These are phyloP conservation scores for Cryptococcus floricola DNA, from an alignment of 1,284 basidiomycete species.

Conservation along the genomic window DNA sequence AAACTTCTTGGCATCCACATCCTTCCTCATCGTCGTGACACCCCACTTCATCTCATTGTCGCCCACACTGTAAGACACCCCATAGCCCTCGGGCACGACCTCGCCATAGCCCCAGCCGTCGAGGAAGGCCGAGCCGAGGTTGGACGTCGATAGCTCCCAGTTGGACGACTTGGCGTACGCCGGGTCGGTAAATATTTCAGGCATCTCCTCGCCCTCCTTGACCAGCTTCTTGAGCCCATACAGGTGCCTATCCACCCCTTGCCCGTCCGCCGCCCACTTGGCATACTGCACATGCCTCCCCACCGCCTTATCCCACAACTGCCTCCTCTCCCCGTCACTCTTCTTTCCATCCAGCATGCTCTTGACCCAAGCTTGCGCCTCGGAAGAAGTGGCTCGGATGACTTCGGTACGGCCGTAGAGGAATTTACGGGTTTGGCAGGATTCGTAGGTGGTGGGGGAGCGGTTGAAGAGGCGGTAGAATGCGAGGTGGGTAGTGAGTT, in stretches of 20 bases:
- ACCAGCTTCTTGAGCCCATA: constrained; percentile 88
- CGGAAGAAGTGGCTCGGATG: constrained; percentile 76
- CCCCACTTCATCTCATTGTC: constrained; percentile 87
- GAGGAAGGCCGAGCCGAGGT: constrained; percentile 76
- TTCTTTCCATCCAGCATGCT: constrained; percentile 66
- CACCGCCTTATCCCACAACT: constrained; percentile 73
- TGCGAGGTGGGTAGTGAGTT: constrained; percentile 93
- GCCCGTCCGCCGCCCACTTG: constrained; percentile 84
- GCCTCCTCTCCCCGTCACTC: constrained; percentile 61
- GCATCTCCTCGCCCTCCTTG: constrained; percentile 68
- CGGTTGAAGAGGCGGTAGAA: constrained; percentile 81
- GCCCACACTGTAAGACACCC: constrained; percentile 87
- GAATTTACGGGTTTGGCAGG: constrained; percentile 90
- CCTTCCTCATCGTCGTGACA: constrained; percentile 63
- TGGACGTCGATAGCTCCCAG: constrained; percentile 91
- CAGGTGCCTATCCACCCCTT: constrained; percentile 92
- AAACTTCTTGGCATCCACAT: constrained; percentile 54
- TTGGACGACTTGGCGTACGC: constrained; percentile 69
- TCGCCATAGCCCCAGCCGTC: constrained; percentile 98
- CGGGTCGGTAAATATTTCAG: constrained; percentile 73
- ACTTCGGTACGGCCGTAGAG: constrained; percentile 90
- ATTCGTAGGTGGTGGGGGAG: constrained; percentile 86
- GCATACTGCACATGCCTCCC: constrained; percentile 82
- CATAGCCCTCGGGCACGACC: constrained; percentile 90
- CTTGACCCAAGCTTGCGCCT: constrained; percentile 81